phyloP scores from a whole-genome alignment of 75 land plant species.

The Pinus tabuliformis region DNA sequence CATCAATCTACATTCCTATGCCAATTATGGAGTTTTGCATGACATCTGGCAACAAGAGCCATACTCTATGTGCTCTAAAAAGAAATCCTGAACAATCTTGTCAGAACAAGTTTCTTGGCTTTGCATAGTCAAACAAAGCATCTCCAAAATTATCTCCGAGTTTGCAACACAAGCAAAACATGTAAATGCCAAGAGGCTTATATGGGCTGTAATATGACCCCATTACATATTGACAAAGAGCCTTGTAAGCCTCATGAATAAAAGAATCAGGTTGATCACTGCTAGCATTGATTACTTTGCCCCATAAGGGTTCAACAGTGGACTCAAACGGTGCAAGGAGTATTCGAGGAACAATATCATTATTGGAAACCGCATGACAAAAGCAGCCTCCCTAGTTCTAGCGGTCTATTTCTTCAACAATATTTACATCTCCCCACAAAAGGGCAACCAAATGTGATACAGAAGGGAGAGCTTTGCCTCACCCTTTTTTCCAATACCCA shows the following conservation, averaged over 20 bases:
- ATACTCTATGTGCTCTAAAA: background rate
- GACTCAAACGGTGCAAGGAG: conserved; percentile 42
- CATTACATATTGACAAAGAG: background rate
- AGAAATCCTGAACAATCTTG: background rate
- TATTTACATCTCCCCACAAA: conserved; percentile 49
- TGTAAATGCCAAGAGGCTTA: conserved; percentile 50
- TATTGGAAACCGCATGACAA: conserved; percentile 37
- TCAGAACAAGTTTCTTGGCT: background rate
- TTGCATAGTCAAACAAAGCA: conserved; percentile 24
- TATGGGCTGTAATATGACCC: conserved; percentile 30
- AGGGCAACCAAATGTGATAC: conserved; percentile 68
- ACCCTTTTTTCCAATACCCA: background rate
- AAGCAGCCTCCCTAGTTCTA: conserved; percentile 49
- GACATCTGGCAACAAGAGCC: background rate
- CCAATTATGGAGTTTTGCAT: background rate
- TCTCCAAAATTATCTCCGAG: conserved; percentile 44
- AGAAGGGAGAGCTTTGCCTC: conserved; percentile 10
- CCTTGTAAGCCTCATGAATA: background rate
- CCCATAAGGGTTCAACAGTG: conserved; percentile 20
- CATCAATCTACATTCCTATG: too few species aligned
- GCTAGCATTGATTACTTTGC: background rate
- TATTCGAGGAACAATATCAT: conserved; percentile 62
- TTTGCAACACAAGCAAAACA: conserved; percentile 38
- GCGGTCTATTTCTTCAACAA: conserved; percentile 42
- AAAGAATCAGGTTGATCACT: background rate